Percentiles rank a stretch among this genome's conserved stretches.
Evolutionary conservation across 2,329 filamentous ascomycete species (phyloP).

Genomic region (Phaeophleospora eucalypticola): DNA sequence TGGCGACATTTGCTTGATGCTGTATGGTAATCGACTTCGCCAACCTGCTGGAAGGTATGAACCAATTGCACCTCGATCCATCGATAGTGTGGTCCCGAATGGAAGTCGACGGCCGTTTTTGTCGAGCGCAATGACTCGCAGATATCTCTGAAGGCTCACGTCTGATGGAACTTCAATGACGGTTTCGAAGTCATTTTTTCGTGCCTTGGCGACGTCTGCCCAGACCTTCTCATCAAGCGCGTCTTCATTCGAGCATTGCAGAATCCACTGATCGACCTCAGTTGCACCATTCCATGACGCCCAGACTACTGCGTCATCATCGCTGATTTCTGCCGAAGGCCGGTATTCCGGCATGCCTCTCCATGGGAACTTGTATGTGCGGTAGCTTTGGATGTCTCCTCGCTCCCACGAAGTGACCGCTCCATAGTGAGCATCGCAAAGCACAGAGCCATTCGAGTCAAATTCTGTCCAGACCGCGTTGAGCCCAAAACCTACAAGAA

Average conservation of each 20-base stretch:
- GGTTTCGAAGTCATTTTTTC: slow-evolving; percentile 40
- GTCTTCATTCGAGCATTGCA: slow-evolving; percentile 45
- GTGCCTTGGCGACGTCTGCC: slow-evolving; percentile 18
- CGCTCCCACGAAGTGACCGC: slow-evolving; percentile 26
- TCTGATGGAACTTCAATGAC: slow-evolving; percentile 20
- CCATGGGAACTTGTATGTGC: slow-evolving; percentile 52
- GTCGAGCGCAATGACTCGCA: slow-evolving; percentile 30
- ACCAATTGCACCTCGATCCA: slow-evolving; percentile 22
- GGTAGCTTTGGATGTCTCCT: slow-evolving; percentile 48
- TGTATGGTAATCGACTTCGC: not conserved
- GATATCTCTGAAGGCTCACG: slow-evolving; percentile 18
- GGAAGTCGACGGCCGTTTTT: slow-evolving; percentile 19
- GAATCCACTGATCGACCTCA: slow-evolving; percentile 44
- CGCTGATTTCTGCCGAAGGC: slow-evolving; percentile 30
- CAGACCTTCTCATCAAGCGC: slow-evolving; percentile 17
- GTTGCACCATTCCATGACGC: slow-evolving; percentile 52
- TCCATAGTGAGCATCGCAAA: slow-evolving; percentile 51
- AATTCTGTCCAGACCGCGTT: slow-evolving; percentile 38
- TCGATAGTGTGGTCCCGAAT: slow-evolving; percentile 20
- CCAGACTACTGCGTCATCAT: slow-evolving; percentile 37
- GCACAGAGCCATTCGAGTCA: slow-evolving; percentile 41
- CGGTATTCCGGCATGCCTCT: slow-evolving; percentile 34
- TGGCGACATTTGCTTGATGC: slow-evolving; percentile 10
- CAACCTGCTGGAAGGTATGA: slow-evolving; percentile 14
- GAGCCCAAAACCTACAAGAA: slow-evolving; percentile 54